Evolutionary conservation across 2,329 filamentous ascomycete species (phyloP).

Genomic region (Colletotrichum sp.): DNA sequence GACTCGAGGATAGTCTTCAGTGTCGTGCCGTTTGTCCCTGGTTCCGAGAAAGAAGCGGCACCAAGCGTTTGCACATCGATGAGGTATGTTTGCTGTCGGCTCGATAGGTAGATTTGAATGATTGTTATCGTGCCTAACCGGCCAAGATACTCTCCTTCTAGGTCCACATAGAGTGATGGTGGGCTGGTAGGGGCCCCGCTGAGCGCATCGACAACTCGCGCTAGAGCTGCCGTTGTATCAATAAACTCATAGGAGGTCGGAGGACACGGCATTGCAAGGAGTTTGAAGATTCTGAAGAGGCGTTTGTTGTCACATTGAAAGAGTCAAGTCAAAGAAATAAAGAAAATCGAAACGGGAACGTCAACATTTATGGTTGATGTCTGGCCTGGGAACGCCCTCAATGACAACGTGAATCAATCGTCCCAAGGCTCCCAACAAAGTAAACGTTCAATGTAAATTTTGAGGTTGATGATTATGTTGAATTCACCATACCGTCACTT

Average conservation of each 20-base stretch:
- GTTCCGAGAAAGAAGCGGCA: slow-evolving; percentile 30
- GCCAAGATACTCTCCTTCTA: slow-evolving; percentile 51
- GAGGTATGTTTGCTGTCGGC: slow-evolving; percentile 38
- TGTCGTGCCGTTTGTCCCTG: not conserved
- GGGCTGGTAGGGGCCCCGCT: slow-evolving; percentile 19
- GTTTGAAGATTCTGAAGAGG: not conserved
- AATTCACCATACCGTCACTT: not conserved
- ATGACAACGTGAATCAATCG: not conserved
- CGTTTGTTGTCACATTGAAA: not conserved
- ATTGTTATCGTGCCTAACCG: slow-evolving; percentile 50
- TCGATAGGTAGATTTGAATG: slow-evolving; percentile 41
- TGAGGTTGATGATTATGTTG: not conserved
- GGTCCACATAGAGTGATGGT: slow-evolving; percentile 50
- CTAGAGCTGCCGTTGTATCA: slow-evolving; percentile 18
- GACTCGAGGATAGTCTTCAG: slow-evolving; percentile 51
- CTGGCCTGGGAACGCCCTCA: not conserved
- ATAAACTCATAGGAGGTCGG: not conserved
- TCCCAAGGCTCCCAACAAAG: not conserved
- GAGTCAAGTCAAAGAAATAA: not conserved
- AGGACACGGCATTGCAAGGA: not conserved
- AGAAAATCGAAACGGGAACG: not conserved
- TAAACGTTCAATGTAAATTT: rapidly evolving
- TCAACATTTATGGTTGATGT: not conserved
- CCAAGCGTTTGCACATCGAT: slow-evolving; percentile 48
- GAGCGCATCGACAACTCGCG: slow-evolving; percentile 25